phyloP scores from a whole-genome alignment of 78 protist species.

The Cyanophora paradoxa region DNA sequence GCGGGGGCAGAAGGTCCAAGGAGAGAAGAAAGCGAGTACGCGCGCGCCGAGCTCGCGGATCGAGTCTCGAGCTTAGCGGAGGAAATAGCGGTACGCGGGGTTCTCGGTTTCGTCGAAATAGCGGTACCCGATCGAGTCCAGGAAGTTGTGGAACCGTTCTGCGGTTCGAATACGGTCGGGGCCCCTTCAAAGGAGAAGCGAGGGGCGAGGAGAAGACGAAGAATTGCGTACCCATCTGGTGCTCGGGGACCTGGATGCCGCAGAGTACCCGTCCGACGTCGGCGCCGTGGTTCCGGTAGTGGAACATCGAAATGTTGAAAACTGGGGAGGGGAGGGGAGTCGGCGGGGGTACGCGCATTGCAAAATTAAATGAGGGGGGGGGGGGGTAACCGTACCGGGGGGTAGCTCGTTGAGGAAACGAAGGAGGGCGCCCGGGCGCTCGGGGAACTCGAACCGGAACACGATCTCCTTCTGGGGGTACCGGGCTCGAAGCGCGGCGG shows the following conservation, averaged over 20 bases:
- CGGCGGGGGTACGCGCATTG: no score
- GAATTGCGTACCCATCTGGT: no score
- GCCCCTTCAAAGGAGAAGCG: no score
- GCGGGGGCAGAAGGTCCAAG: no score
- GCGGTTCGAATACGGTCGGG: no score
- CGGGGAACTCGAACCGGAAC: slow-evolving; percentile 19
- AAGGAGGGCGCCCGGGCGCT: slow-evolving; percentile 13
- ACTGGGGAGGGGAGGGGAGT: no score
- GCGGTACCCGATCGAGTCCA: not conserved
- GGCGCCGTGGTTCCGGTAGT: slow-evolving; percentile 46
- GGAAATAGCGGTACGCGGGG: not conserved
- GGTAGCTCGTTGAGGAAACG: slow-evolving; percentile 5
- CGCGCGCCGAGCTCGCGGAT: no score
- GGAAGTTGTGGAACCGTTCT: not conserved
- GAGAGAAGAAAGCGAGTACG: no score
- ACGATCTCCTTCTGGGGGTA: not conserved
- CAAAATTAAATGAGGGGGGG: no score
- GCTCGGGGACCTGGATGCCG: slow-evolving; percentile 38
- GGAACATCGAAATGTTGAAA: slow-evolving; percentile 53
- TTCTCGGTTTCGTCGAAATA: not conserved
- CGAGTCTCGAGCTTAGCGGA: no score
- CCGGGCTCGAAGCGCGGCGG: not conserved
- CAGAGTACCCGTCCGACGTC: slow-evolving; percentile 43
- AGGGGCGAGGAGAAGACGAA: no score
- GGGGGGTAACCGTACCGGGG: no score